Evolutionary conservation across 139 green algal species (phyloP), one percentile per base, ranked within the genome.

Genomic region (Chlamydomonas sphaeroides): DNA sequence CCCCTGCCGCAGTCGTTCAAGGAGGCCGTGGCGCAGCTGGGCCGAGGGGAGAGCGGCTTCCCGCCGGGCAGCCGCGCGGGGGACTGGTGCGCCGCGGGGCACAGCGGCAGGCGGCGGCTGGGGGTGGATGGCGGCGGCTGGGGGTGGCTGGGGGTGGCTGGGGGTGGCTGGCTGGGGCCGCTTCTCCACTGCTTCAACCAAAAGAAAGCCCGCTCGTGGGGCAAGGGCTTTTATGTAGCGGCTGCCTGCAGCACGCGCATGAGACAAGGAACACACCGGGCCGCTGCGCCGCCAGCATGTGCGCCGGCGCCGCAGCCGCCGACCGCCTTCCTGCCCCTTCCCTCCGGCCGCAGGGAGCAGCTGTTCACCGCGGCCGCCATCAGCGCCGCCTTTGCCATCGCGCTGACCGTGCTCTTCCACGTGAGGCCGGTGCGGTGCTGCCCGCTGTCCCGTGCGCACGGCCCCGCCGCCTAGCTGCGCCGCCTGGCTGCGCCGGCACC

Each of bases 301-400:
- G 11, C 14, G 45, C 45, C 45, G 11, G 10, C 45, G 45, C 45
- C 10, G 10, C 11, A 53, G 11, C 45, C 45, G 45, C 45, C 45
- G 14, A 10, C 45, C 14, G 45, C 45, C 45, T 53, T 21, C 45
- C 45, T 53, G 11, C 14, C 45, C 45, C 14, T 14, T 21, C 14
- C 45, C 45, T 14, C 45, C 11, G 11, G 10, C 48, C 35, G 35
- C 65, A 84, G 83, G 83, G 56, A 83, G 72, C 63, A 39, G 23
- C 74, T 87, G 32, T 79, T 87, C 32, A 18, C 18, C 17, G 74
- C 48, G 1, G 74, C 83, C 1, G 83, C 83, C 30, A 57, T 79
- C 65, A 84, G 74, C 56, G 73, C 83, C 32, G 67, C 68, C 15
- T 87, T 87, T 48, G 83, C 83, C 0, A 28, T 87, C 4, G 56